phyloP scores from a whole-genome alignment of 2,329 filamentous ascomycete genomes.

The Coniochaeta sp. region DNA sequence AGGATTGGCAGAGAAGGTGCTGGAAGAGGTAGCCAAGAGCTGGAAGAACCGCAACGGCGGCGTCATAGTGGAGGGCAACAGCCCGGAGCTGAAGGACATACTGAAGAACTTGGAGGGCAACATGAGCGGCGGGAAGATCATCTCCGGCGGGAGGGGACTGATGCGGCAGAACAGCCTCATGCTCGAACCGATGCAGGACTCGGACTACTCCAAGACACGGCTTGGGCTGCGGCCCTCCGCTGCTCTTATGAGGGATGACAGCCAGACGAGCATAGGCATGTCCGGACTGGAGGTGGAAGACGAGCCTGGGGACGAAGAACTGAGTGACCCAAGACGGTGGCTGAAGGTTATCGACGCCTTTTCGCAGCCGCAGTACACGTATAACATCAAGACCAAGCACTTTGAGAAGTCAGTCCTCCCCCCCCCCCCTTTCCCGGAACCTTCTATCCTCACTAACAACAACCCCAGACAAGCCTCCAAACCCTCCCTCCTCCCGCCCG shows the following conservation, averaged over 20 bases:
- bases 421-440: not conserved
- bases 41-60: slow-evolving; percentile 90
- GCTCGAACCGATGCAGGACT: slow-evolving; percentile 47
- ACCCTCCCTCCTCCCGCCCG: slow-evolving; percentile 66
- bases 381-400: slow-evolving; percentile 78
- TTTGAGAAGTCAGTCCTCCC: slow-evolving; percentile 61
- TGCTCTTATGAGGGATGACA: slow-evolving; percentile 48
- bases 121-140: slow-evolving; percentile 77
- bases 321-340: slow-evolving; percentile 71
- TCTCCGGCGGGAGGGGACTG: slow-evolving; percentile 43
- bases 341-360: slow-evolving; percentile 78
- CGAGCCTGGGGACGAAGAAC: slow-evolving; percentile 47
- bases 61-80: slow-evolving; percentile 82
- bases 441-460: slow-evolving; percentile 14
- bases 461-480: slow-evolving; percentile 51
- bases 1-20: slow-evolving; percentile 81
- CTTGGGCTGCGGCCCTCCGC: slow-evolving; percentile 44
- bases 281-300: slow-evolving; percentile 48
- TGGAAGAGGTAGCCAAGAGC: slow-evolving; percentile 83
- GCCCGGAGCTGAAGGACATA: slow-evolving; percentile 71
- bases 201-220: slow-evolving; percentile 46
- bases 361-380: slow-evolving; percentile 73
- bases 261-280: slow-evolving; percentile 58
- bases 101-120: slow-evolving; percentile 77
- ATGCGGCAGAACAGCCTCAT: slow-evolving; percentile 58